A percentile compares a stretch with the other conserved stretches of the same genome.
phyloP scores from a whole-genome alignment of 1,284 basidiomycete species.

The Rhizopogon hawkerae region DNA sequence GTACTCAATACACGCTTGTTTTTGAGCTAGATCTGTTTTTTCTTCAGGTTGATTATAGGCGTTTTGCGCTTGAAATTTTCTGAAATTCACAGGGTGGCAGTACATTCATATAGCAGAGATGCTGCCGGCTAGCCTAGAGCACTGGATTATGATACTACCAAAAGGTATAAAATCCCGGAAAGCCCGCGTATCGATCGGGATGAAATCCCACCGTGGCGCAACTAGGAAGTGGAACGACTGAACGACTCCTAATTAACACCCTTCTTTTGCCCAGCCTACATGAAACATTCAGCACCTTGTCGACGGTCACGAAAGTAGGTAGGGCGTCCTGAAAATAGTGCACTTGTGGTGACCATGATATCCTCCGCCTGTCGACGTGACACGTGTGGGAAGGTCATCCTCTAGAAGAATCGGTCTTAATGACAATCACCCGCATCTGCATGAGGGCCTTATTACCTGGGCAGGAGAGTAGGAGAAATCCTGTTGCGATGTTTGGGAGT shows the following conservation, averaged over 20 bases:
- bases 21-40: no score
- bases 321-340: slow-evolving; percentile 23
- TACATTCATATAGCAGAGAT: no score
- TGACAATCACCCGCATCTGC: neutral
- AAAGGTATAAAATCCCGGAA: no score
- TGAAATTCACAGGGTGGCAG: no score
- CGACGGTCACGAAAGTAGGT: slow-evolving; percentile 22
- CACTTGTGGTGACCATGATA: slow-evolving; percentile 20
- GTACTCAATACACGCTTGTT: no score
- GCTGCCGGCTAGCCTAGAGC: no score
- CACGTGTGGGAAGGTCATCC: slow-evolving; percentile 19
- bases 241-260: slow-evolving; percentile 42
- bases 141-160: no score
- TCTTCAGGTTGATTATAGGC: no score
- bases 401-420: slow-evolving; percentile 37
- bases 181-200: no score
- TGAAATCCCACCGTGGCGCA: neutral
- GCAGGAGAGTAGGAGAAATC: slow-evolving; percentile 43
- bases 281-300: slow-evolving; percentile 21
- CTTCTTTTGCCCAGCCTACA: slow-evolving; percentile 51
- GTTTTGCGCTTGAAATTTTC: no score
- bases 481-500: slow-evolving; percentile 21
- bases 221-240: slow-evolving; percentile 26
- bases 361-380: slow-evolving; percentile 22
- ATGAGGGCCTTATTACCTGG: slow-evolving; percentile 28